Percentiles rank a stretch among this genome's conserved stretches.
Conservation (phyloP, 1,139 yeast genomes). For the Saccharomycopsis crataegensis region DNA sequence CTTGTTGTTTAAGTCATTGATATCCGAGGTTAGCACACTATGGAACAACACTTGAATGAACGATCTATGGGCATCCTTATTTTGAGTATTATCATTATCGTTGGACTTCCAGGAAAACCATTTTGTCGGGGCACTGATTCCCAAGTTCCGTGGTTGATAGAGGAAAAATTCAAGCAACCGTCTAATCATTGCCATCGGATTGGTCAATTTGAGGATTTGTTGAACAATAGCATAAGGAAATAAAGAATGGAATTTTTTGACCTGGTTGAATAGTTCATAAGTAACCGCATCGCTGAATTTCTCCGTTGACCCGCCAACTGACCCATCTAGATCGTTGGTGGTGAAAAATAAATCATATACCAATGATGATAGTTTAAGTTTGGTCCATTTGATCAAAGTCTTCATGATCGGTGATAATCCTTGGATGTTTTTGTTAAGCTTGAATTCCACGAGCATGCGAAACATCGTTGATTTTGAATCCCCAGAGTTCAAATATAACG, state of each 20-base stretch:
- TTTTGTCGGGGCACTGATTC: background rate
- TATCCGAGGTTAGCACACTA: constrained; percentile 8
- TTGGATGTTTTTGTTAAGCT: background rate
- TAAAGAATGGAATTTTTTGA: constrained; percentile 15
- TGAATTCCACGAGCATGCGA: constrained; percentile 14
- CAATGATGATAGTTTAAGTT: constrained; percentile 13
- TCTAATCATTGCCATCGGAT: constrained; percentile 15
- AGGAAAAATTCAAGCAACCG: constrained; percentile 15
- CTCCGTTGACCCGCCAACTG: background rate
- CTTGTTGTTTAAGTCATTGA: constrained; percentile 5
- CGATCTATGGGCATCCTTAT: constrained; percentile 10
- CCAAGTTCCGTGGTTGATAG: constrained; percentile 18
- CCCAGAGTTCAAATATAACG: constrained; percentile 9
- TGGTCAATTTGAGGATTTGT: constrained; percentile 17
- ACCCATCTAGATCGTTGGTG: constrained; percentile 5
- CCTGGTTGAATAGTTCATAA: constrained; percentile 17
- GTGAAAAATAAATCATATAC: constrained; percentile 18
- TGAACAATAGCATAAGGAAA: constrained; percentile 17
- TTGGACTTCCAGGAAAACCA: background rate
- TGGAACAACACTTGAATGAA: constrained; percentile 16
- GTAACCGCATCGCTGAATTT: background rate
- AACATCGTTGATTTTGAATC: constrained; percentile 9
- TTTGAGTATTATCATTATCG: background rate
- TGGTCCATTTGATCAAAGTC: constrained; percentile 15
- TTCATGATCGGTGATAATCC: constrained; percentile 15